Conservation (phyloP, 257 asterid genomes). For the Solanum gracilifrons region DNA sequence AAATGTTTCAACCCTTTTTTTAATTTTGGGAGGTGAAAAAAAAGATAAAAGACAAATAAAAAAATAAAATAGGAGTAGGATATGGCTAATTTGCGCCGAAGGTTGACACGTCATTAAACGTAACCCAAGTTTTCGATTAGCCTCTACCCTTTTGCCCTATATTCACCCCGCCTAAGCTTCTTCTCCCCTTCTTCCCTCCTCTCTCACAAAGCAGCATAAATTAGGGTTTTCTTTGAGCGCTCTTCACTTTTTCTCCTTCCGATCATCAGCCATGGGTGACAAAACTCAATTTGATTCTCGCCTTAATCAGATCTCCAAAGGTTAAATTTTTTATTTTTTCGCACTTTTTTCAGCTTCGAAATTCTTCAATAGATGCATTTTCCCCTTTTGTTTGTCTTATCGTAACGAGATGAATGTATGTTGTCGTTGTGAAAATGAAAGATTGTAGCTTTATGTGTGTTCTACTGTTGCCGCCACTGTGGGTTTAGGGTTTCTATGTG, state of each 20-base stretch:
- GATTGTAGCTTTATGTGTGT: constrained; percentile 7
- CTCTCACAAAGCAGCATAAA: constrained; percentile 10
- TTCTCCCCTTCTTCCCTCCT: neutral
- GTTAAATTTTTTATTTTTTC: neutral
- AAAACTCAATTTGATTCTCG: constrained; percentile 38
- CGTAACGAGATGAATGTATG: neutral
- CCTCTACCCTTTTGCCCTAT: constrained; percentile 35
- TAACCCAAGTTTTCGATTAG: constrained; percentile 3
- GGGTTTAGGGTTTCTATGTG: constrained; percentile 44
- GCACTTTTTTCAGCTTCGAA: neutral
- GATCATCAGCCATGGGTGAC: constrained; percentile 52
- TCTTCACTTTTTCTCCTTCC: constrained; percentile 1
- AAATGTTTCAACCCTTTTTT: neutral
- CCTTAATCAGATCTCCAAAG: constrained; percentile 45
- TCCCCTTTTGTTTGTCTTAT: neutral
- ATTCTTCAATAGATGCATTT: neutral
- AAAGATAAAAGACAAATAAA: neutral
- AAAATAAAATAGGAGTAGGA: neutral
- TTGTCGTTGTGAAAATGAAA: constrained; percentile 15
- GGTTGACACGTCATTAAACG: constrained; percentile 8
- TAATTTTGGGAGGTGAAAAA: neutral
- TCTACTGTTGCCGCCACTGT: neutral
- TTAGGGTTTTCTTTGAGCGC: constrained; percentile 16
- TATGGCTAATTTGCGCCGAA: constrained; percentile 4
- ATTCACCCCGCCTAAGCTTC: constrained; percentile 12